A percentile compares a stretch with the other conserved stretches of the same genome.
phyloP scores from a whole-genome alignment of 495 filamentous ascomycete species.

The Penicillium maclennaniae region DNA sequence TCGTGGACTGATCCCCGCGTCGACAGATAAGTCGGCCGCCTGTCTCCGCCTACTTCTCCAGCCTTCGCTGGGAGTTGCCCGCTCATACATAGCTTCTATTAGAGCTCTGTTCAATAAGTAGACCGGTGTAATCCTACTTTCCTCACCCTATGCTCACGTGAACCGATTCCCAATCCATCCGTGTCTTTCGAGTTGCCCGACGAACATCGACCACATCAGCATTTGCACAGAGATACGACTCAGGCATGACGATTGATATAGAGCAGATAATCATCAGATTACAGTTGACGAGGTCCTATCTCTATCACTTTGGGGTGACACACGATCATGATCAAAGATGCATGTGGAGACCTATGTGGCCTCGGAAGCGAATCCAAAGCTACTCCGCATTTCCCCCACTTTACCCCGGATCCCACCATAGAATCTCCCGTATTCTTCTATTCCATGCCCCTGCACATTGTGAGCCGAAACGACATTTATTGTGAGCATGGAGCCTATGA shows the following conservation, averaged over 20 bases:
- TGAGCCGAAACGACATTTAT: neutral
- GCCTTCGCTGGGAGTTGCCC: neutral
- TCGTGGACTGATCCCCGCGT: too few relatives aligned
- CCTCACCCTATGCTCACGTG: neutral
- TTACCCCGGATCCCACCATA: slow-evolving; percentile 10
- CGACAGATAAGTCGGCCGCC: too few relatives aligned
- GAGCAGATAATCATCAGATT: neutral
- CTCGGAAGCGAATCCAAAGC: neutral
- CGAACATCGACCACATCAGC: neutral
- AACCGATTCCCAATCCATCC: neutral
- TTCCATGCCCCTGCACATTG: neutral
- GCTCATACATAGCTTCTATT: neutral
- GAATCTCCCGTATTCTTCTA: neutral
- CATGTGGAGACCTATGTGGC: neutral
- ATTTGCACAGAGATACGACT: neutral
- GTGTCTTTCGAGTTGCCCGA: neutral
- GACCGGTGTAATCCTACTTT: neutral
- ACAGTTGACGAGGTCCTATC: neutral
- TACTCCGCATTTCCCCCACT: slow-evolving; percentile 16
- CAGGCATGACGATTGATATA: neutral
- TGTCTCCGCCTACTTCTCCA: too few relatives aligned
- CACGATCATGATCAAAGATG: neutral
- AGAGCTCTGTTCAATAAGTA: neutral
- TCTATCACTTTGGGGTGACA: neutral
- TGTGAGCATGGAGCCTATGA: neutral